Base-by-base conservation (phyloP, 768 basidiomycete genomes). In the Phanerochaete sordida region DNA sequence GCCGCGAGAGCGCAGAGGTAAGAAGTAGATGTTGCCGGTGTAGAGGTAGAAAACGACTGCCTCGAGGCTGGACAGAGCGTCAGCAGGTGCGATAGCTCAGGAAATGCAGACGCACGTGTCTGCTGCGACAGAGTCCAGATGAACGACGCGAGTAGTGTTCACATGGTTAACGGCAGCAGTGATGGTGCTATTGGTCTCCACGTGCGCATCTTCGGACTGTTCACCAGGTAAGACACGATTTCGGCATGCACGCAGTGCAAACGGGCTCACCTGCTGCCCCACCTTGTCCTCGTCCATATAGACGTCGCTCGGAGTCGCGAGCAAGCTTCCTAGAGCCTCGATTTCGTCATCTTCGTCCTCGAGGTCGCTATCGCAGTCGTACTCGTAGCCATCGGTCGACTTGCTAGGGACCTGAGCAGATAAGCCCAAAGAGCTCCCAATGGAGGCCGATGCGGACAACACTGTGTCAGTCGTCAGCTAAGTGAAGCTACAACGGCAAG, bases 1-100 rank as follows among this genome's bases (percentile, higher is more conserved):
- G 15, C 56, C 60, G 3, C 44, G 12, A 16, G 56, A 57, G 33
- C 48, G 31, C 23, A 57, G 48, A 5, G 60, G 60, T 4, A 47
- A n/a, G 39, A 57, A 62, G 11, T 57, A 46, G 23, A 57, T 45
- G 6, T 57, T 15, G 2, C 48, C 46, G 16, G 60, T 58, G 54
- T 62, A 57, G 23, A 58, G 24, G 43, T 57, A 62, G 26, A 57
- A 49, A 8, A 61, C 30, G 2, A 58, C n/a, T 26, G 60, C 60
- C 27, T 57, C 26, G 30, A 58, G 39, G 5, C 60, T 61, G 27
- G n/a, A 35, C 7, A 47, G 19, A 35, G 33, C 7, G 33, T 35
- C 7, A 35, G 33, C 33, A 35, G 33, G 13, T 13, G 13, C 13
- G 7, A 13, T 13, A 35, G 13, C n/a, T n/a, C 13, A 35, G 7